Evolutionary conservation across 2,329 filamentous ascomycete species (phyloP), one percentile per base, ranked within the genome.

Genomic region (Ophiocordyceps robertsii): DNA sequence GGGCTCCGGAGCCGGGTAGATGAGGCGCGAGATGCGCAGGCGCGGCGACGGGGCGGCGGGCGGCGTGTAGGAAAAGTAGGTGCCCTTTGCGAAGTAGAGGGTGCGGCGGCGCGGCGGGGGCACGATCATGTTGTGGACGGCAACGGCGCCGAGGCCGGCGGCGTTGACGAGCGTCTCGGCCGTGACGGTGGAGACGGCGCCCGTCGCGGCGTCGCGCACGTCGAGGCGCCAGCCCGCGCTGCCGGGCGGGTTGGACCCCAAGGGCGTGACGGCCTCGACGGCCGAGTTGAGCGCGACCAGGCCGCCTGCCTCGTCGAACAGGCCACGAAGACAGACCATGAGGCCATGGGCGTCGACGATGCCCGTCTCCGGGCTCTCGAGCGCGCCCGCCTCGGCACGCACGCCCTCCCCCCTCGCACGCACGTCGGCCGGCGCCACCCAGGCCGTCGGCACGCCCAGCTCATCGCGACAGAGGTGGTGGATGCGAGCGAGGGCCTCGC

Each of bases 11-110:
- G 84, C 88, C 0, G 92, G 92, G 56, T 96, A 98, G 40, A 98
- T 70, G 19, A 98, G 75, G 0, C 83, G 85, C 2, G 64, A 68
- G 11, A 89, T 77, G 29, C 54, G 58, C 0, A 87, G 89, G 33
- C 16, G 33, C 1, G 56, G 56, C 0, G 80, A 75, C 1, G 77
- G 19, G 19, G 19, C 19, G 19, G 19, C 19, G 19, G 19, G 19
- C 19, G 3, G 67, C 0, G 72, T 63, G 65, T 95, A 96, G 29
- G 82, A 84, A 65, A 93, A 96, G 67, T 98, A 98, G 46, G 86
- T 90, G 1, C 92, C 92, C 66, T 98, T 98, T 45, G 90, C 90
- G 63, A 83, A 96, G 67, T 76, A 84, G 6, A 87, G 73, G 21
- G 62, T 73, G 33, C 67, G 66, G 40, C 77, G 77, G 6, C 72